These are phyloP conservation scores for Mycena citricolor DNA, from an alignment of 1,284 basidiomycete species.

Conservation along the genomic window DNA sequence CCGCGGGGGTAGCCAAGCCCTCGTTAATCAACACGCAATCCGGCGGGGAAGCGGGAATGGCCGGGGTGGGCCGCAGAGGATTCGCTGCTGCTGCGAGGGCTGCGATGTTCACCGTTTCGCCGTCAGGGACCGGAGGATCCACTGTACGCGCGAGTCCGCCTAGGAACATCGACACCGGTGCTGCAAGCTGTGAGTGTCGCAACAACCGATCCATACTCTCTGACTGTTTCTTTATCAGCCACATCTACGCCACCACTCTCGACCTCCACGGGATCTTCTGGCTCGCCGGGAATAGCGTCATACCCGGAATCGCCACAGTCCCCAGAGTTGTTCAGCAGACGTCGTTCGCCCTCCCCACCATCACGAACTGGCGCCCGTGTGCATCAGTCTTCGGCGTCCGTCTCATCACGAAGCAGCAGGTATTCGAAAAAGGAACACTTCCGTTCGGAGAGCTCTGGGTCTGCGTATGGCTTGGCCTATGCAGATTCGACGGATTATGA, in stretches of 20 bases:
- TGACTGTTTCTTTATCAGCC: no score
- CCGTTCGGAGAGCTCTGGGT: constrained; percentile 40
- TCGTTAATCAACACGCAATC: constrained; percentile 65
- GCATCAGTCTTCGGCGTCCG: constrained; percentile 16
- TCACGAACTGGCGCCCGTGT: constrained; percentile 4
- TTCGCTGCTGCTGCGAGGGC: constrained; percentile 79
- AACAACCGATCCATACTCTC: constrained; percentile 9
- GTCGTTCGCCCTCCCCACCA: constrained; percentile 16
- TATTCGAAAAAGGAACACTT: constrained; percentile 22
- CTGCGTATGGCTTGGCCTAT: constrained; percentile 50
- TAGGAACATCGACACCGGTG: constrained; percentile 52
- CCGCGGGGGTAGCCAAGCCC: constrained; percentile 8
- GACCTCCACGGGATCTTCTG: constrained; percentile 16
- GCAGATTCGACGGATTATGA: constrained; percentile 48
- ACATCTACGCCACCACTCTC: constrained; percentile 21
- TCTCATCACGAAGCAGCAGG: constrained; percentile 25
- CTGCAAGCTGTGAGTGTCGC: constrained; percentile 40
- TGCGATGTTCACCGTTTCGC: constrained; percentile 51
- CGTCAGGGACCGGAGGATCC: constrained; percentile 7
- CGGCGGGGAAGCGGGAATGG: constrained; percentile 86
- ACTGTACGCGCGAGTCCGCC: constrained; percentile 40
- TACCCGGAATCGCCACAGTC: constrained; percentile 22
- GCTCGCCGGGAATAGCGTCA: constrained; percentile 18
- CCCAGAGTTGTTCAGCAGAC: constrained; percentile 15
- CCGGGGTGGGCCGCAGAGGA: constrained; percentile 82